Base-by-base conservation (phyloP, 805 yeast species). In the Ogataea allantospora region DNA sequence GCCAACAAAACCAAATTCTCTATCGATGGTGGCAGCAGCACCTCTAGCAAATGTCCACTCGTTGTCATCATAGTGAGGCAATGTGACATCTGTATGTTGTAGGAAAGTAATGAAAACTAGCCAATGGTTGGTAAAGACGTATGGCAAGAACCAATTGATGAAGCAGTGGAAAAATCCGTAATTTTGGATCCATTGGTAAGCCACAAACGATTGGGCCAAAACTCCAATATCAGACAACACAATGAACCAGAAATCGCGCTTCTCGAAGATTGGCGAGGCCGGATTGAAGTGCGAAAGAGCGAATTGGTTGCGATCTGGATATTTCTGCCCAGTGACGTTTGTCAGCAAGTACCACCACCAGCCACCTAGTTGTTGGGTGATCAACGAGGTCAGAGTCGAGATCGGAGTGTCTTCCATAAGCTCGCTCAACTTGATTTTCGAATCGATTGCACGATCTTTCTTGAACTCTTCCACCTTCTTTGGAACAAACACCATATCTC, bases 1-100 rank as follows among this genome's bases (percentile, higher is more conserved):
- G 41, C 95, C 95, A 46, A 83, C 69, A 58, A 85, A 81, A 20
- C 91, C 89, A 58, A 84, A 83, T 57, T 84, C 79, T 57, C 95
- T 72, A 64, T 86, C 95, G 46, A 87, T 79, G 40, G 95, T 86
- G 44, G 91, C 85, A 39, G 93, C 89, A 20, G 95, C 95, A 50
- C 95, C 95, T 57, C 89, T 76, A 34, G 89, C 88, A 60, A 83
- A 84, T 51, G 74, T 85, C 95, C 95, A 86, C 62, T 80, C 81
- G 26, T 64, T 54, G 42, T 80, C 75, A 43, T 78, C 80, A 66
- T 86, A 86, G 63, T 86, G 95, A 20, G 95, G 89, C 71, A 87
- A 71, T 11, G 74, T 52, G 20, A 86, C 78, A 61, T 83, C 91
- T 12, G 93, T 75, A 67, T 86, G 95, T 63, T 86, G 95, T 54